phyloP scores from a whole-genome alignment of 2,329 filamentous ascomycete genomes.

The Aspergillus cejpii region DNA sequence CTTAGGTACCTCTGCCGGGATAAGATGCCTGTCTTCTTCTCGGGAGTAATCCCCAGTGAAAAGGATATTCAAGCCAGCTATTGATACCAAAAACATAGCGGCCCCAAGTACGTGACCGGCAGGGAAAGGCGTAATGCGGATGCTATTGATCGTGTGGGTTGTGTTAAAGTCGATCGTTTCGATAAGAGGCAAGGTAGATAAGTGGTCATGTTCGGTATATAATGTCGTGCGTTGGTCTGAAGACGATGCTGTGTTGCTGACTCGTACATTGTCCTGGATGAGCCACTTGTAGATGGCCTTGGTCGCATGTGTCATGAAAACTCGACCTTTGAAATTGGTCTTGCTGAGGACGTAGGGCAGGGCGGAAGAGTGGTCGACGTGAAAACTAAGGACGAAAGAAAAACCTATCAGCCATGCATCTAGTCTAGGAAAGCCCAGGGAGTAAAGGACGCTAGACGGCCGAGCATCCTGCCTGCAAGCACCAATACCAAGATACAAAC shows the following conservation, averaged over 20 bases:
- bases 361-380: constrained; percentile 97
- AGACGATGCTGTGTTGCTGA: constrained; percentile 62
- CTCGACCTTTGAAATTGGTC: constrained; percentile 91
- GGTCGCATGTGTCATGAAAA: constrained; percentile 99
- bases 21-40: constrained; percentile 90
- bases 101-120: constrained; percentile 96
- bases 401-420: constrained; percentile 24
- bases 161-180: constrained; percentile 98
- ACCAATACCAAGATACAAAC: constrained; percentile 15
- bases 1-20: constrained; percentile 83
- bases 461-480: constrained; percentile 3
- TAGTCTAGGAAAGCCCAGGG: background rate
- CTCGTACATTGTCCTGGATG: constrained; percentile 91
- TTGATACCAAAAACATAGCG: constrained; percentile 97
- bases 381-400: constrained; percentile 62
- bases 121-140: constrained; percentile 92
- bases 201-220: constrained; percentile 91
- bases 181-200: constrained; percentile 87
- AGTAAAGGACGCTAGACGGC: constrained; percentile 5
- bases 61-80: constrained; percentile 90
- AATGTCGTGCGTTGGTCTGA: constrained; percentile 60
- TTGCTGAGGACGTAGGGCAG: constrained; percentile 95
- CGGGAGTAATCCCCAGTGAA: constrained; percentile 97
- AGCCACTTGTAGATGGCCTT: constrained; percentile 99
- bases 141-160: constrained; percentile 92